Percentiles rank a stretch among this genome's conserved stretches.
These are phyloP conservation scores for Diaporthe sp. DNA, from an alignment of 2,329 filamentous ascomycete species.

Conservation along the genomic window DNA sequence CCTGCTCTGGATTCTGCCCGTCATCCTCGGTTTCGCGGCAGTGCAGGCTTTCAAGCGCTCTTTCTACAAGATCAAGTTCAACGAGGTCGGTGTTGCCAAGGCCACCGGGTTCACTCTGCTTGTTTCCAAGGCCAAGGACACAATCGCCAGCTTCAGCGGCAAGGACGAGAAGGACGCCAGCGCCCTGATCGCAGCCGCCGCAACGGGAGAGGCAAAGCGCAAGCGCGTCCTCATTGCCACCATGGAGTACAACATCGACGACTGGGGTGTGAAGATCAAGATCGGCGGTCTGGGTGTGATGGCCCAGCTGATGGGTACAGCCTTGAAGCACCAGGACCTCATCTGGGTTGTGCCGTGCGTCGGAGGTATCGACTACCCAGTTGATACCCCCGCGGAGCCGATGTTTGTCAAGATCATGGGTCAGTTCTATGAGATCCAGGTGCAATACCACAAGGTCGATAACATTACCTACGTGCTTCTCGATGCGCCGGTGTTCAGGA, in stretches of 20 bases:
- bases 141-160: constrained; percentile 8
- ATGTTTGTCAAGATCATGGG: constrained; percentile 75
- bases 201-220: constrained; percentile 47
- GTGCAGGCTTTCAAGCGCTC: constrained; percentile 70
- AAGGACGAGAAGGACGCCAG: constrained; percentile 66
- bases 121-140: constrained; percentile 44
- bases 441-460: constrained; percentile 73
- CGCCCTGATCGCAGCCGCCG: constrained; percentile 34
- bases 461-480: constrained; percentile 79
- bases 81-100: constrained; percentile 40
- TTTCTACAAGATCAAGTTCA: constrained; percentile 68
- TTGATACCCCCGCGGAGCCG: constrained; percentile 70
- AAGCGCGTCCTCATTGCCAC: constrained; percentile 45
- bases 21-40: constrained; percentile 62
- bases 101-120: constrained; percentile 42
- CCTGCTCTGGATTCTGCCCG: constrained; percentile 67
- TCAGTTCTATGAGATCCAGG: constrained; percentile 71
- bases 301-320: constrained; percentile 78
- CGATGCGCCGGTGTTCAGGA: constrained; percentile 76
- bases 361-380: constrained; percentile 75
- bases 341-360: constrained; percentile 76
- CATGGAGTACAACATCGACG: constrained; percentile 78
- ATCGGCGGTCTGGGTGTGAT: constrained; percentile 80
- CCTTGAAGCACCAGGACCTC: constrained; percentile 74
- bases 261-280: constrained; percentile 80